Evolutionary conservation across 306 rosid genomes (phyloP).

Genomic region (Mimosa bimucronata): DNA sequence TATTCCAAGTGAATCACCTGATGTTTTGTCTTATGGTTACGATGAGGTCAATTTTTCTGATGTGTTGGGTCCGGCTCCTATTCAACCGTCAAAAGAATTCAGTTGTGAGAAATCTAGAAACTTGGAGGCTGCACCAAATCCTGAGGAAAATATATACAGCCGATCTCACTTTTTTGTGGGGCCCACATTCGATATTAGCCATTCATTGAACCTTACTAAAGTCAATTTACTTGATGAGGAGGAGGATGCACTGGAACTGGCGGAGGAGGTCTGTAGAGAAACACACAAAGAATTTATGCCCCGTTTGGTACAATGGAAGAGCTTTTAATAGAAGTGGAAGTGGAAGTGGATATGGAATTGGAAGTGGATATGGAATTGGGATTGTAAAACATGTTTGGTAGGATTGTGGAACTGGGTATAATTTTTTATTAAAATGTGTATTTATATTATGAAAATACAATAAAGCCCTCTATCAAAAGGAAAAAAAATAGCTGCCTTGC

Average conservation of each 20-base stretch:
- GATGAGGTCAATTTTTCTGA: slow-evolving; percentile 71
- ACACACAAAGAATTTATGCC: slow-evolving; percentile 31
- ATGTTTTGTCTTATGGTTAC: slow-evolving; percentile 46
- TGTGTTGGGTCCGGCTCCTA: slow-evolving; percentile 64
- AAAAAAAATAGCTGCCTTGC: too few species aligned
- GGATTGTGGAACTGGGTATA: too few species aligned
- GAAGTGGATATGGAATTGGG: too few species aligned
- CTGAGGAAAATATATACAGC: slow-evolving; percentile 44
- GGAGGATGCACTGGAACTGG: slow-evolving; percentile 52
- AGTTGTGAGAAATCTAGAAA: slow-evolving; percentile 37
- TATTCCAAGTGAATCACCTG: slow-evolving; percentile 48
- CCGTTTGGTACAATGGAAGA: too few species aligned
- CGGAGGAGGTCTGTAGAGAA: slow-evolving; percentile 38
- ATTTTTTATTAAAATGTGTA: too few species aligned
- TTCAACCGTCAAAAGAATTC: slow-evolving; percentile 48
- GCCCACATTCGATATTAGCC: slow-evolving; percentile 50
- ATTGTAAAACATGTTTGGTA: too few species aligned
- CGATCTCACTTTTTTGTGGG: slow-evolving; percentile 66
- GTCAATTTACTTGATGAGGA: slow-evolving; percentile 58
- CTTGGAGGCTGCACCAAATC: slow-evolving; percentile 37
- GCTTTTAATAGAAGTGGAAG: too few species aligned
- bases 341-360: too few species aligned
- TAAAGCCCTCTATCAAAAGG: too few species aligned
- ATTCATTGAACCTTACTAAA: slow-evolving; percentile 56
- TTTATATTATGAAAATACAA: too few species aligned